Conservation (phyloP, 2,329 filamentous ascomycete genomes). For the Cladobotryum mycophilum region DNA sequence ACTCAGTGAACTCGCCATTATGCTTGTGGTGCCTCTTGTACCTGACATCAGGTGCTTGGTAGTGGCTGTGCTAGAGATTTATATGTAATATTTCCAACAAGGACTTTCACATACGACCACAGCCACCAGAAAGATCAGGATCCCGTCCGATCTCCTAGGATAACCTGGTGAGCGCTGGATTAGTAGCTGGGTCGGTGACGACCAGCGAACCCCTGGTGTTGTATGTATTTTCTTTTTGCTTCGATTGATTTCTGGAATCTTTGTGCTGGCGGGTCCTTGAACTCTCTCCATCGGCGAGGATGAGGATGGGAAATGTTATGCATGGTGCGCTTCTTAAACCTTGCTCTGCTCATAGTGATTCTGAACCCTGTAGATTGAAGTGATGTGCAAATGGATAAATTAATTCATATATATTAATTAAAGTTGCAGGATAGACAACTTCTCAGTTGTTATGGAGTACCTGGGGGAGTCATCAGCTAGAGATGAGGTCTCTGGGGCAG, state of each 20-base stretch:
- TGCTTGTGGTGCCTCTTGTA: neutral
- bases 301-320: too few relatives aligned
- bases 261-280: neutral
- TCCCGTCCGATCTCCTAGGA: constrained; percentile 16
- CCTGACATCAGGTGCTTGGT: neutral
- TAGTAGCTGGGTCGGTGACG: constrained; percentile 16
- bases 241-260: neutral
- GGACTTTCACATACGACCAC: constrained; percentile 15
- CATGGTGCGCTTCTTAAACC: too few relatives aligned
- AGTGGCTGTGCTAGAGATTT: neutral
- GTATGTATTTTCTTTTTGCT: constrained; percentile 11
- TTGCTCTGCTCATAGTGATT: too few relatives aligned
- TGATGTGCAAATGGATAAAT: too few relatives aligned
- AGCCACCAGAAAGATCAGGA: constrained; percentile 13
- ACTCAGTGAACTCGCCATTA: neutral
- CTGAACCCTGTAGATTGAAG: too few relatives aligned
- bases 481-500: too few relatives aligned
- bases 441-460: too few relatives aligned
- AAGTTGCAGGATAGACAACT: too few relatives aligned
- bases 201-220: constrained; percentile 15
- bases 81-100: neutral
- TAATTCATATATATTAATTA: too few relatives aligned
- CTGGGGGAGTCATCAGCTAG: too few relatives aligned
- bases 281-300: too few relatives aligned
- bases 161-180: constrained; percentile 15